Base-by-base conservation (phyloP, 2,329 filamentous ascomycete species). In the Colletotrichum truncatum region DNA sequence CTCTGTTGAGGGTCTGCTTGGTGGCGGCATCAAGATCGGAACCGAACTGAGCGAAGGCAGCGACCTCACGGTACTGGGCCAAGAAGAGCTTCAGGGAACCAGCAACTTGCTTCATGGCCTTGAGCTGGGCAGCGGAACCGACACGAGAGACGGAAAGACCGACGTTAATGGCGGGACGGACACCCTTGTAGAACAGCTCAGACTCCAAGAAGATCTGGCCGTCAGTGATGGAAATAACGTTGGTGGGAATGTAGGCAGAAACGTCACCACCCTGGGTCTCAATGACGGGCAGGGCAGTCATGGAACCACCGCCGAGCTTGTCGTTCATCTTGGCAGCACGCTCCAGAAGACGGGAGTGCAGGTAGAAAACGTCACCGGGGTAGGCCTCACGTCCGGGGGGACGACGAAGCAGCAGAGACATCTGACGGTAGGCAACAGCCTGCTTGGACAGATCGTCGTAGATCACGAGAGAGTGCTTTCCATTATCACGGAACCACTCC, bases 51-150 rank as follows among this genome's bases (percentile, higher is more conserved):
- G 96, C 95, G 85, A 99, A 99, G 75, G 96, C 96, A 78, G 96
- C 96, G 70, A 99, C 96, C 85, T 99, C 96, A 96, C 96, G 96
- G 91, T 99, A 99, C 88, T 99, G 96, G 77, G 96, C 96, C 92
- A 99, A 93, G 94, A 98, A 99, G 76, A 99, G 94, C 91, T 99
- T 99, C 80, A 99, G 89, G 74, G 95, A 98, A 90, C 96, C 96
- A 78, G 96, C 96, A 76, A 99, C 96, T 89, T 99, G 96, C 91
- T 99, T 99, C 96, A 99, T 99, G 86, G 96, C 94, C 93, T 98
- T 99, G 83, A 98, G 90, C 90, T 99, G 96, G 81, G 96, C 96
- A 82, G 96, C 93, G 79, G 96, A 99, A 82, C 96, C 96, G 91
- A 99, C 96, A 93, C 96, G 96, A 75, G 96, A 99, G 76, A 99